A percentile compares a stretch with the other conserved stretches of the same genome.
These are phyloP conservation scores for Quercus dentata DNA, from an alignment of 306 rosid genomes.

Conservation along the genomic window DNA sequence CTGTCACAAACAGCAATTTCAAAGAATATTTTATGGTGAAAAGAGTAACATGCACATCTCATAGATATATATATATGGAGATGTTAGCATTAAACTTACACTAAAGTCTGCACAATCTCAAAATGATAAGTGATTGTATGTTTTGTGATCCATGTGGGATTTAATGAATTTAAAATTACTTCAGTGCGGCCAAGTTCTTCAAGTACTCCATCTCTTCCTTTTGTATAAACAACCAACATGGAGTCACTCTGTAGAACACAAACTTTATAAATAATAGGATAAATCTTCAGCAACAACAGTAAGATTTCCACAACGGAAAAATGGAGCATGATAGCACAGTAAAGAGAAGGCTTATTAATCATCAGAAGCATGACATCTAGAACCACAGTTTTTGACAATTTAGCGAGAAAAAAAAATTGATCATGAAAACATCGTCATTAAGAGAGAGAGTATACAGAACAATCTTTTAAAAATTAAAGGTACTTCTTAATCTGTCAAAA, in stretches of 20 bases:
- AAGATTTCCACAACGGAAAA: conserved; percentile 19
- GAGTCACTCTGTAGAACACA: conserved; percentile 82
- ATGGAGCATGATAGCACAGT: not conserved
- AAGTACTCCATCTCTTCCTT: conserved; percentile 78
- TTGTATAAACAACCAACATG: conserved; percentile 69
- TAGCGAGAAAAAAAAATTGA: not conserved
- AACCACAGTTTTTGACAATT: not conserved
- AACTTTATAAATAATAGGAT: conserved; percentile 1
- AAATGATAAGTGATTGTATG: conserved; percentile 71
- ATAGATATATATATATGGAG: conserved; percentile 21
- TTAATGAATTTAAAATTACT: conserved; percentile 75
- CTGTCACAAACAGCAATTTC: conserved; percentile 45
- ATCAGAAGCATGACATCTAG: not conserved
- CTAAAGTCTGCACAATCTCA: conserved; percentile 82
- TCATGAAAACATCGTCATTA: not conserved
- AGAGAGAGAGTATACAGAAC: no score
- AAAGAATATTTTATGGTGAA: conserved; percentile 28
- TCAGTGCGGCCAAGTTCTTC: conserved; percentile 90
- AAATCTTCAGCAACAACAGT: conserved; percentile 14
- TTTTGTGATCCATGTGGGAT: conserved; percentile 84
- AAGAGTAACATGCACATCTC: conserved; percentile 28
- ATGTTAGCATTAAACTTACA: conserved; percentile 67
- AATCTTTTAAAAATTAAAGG: no score
- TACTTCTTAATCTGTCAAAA: no score
- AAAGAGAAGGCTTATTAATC: not conserved